A percentile compares a stretch with the other conserved stretches of the same genome.
phyloP scores from a whole-genome alignment of 768 basidiomycete genomes.

The Postia placenta region DNA sequence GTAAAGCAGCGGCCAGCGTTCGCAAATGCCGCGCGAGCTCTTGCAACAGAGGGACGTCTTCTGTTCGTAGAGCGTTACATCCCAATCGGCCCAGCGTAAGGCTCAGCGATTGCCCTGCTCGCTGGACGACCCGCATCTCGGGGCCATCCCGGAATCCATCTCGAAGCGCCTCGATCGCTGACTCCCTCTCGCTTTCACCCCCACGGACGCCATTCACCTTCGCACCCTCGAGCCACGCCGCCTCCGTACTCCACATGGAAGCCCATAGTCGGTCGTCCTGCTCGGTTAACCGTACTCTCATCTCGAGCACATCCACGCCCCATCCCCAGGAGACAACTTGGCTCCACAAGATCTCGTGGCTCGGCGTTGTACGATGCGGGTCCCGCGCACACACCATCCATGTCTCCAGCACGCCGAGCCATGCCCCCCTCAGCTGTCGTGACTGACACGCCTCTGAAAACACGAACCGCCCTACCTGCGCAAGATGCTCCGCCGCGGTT shows the following conservation, averaged over 20 bases:
- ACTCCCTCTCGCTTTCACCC: conserved; percentile 58
- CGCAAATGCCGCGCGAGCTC: conserved; percentile 30
- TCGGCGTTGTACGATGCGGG: conserved; percentile 82
- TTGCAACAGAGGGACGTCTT: conserved; percentile 15
- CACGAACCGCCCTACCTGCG: conserved; percentile 42
- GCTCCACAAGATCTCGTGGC: conserved; percentile 87
- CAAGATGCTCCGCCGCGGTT: conserved; percentile 52
- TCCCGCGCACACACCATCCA: conserved; percentile 88
- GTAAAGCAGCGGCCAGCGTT: conserved; percentile 42
- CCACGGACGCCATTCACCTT: conserved; percentile 62
- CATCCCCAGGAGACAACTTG: conserved; percentile 79
- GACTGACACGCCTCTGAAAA: conserved; percentile 33
- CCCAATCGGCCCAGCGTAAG: conserved; percentile 11
- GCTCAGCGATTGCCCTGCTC: conserved; percentile 16
- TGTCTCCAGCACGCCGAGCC: conserved; percentile 51
- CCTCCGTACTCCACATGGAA: conserved; percentile 44
- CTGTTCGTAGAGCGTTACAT: conserved; percentile 1
- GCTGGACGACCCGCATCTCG: conserved; percentile 21
- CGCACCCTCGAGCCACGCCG: conserved; percentile 74
- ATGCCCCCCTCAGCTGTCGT: conserved; percentile 36
- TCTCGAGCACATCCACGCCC: conserved; percentile 49
- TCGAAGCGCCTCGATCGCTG: conserved; percentile 28
- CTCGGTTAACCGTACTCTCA: conserved; percentile 28
- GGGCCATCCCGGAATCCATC: conserved; percentile 33
- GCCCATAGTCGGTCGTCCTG: conserved; percentile 25